A percentile compares a stretch with the other conserved stretches of the same genome.
Conservation (phyloP, 495 filamentous ascomycete species). For the Penicillium turbatum region DNA sequence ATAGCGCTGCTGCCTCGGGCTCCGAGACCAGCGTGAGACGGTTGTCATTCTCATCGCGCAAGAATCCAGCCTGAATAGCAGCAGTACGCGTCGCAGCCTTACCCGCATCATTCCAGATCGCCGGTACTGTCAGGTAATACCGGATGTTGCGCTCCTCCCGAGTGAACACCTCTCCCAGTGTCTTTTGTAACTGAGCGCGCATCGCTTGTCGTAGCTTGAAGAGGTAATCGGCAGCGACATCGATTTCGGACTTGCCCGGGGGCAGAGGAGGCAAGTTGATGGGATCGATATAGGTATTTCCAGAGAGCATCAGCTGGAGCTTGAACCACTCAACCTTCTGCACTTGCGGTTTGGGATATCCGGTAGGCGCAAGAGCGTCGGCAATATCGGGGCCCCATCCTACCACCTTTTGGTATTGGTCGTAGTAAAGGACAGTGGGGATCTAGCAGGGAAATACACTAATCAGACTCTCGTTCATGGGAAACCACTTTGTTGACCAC, state of each 20-base stretch:
- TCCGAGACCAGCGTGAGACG: slow-evolving; percentile 71
- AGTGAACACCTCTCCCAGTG: slow-evolving; percentile 70
- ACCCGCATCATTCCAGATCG: slow-evolving; percentile 78
- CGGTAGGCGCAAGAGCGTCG: slow-evolving; percentile 71
- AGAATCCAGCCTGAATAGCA: slow-evolving; percentile 71
- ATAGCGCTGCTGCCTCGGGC: slow-evolving; percentile 73
- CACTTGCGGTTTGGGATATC: slow-evolving; percentile 73
- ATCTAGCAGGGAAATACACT: slow-evolving; percentile 46
- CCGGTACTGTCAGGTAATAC: slow-evolving; percentile 72
- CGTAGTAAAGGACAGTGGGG: slow-evolving; percentile 76
- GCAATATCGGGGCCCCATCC: slow-evolving; percentile 80
- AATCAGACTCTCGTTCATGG: not conserved
- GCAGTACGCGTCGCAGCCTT: slow-evolving; percentile 74
- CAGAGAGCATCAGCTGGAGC: slow-evolving; percentile 74
- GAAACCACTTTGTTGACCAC: not conserved
- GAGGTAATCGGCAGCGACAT: slow-evolving; percentile 75
- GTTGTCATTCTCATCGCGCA: slow-evolving; percentile 74
- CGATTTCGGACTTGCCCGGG: slow-evolving; percentile 74
- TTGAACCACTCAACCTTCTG: slow-evolving; percentile 87
- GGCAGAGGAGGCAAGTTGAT: slow-evolving; percentile 76
- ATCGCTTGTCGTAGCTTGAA: slow-evolving; percentile 76
- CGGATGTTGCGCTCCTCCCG: slow-evolving; percentile 74
- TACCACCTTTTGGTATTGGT: slow-evolving; percentile 78
- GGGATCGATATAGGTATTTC: slow-evolving; percentile 77
- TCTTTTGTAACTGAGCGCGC: slow-evolving; percentile 71